phyloP scores from a whole-genome alignment of 164 flowering plant genomes.

The Tetrastigma voinierianum region DNA sequence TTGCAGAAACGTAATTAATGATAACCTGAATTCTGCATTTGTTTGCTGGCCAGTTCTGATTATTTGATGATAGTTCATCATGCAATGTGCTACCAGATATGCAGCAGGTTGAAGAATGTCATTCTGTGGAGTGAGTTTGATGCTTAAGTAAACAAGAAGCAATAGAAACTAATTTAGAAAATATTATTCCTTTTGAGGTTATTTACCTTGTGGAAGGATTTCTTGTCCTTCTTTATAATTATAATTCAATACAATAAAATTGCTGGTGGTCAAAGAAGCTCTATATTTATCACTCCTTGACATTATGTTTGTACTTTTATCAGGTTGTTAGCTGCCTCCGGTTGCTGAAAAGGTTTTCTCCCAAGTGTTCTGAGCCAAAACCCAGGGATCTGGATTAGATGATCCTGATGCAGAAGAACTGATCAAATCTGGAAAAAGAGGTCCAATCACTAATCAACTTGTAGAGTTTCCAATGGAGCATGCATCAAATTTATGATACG shows the following conservation, averaged over 20 bases:
- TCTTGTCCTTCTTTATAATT: neutral
- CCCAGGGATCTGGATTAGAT: conserved; percentile 32
- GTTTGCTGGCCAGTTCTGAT: neutral
- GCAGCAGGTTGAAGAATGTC: conserved; percentile 68
- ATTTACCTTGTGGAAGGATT: neutral
- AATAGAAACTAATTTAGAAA: conserved; percentile 8
- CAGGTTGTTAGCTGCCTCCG: conserved; percentile 74
- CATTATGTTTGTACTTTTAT: conserved; percentile 9
- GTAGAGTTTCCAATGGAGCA: conserved; percentile 85
- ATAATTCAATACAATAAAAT: neutral
- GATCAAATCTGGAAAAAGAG: conserved; percentile 43
- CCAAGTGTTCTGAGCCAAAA: conserved; percentile 45
- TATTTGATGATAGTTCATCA: conserved; percentile 1
- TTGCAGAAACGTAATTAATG: conserved; percentile 79
- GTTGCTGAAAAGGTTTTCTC: conserved; percentile 52
- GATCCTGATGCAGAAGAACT: conserved; percentile 36
- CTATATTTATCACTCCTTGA: neutral
- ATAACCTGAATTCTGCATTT: conserved; percentile 6
- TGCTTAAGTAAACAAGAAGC: conserved; percentile 72
- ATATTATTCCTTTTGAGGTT: neutral
- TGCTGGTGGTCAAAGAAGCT: neutral
- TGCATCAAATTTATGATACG: conserved; percentile 80
- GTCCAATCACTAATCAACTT: conserved; percentile 62
- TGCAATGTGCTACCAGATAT: conserved; percentile 42
- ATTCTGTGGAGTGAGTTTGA: conserved; percentile 61